phyloP scores from a whole-genome alignment of 2,329 filamentous ascomycete species.

The Cryphonectria carpinicola region DNA sequence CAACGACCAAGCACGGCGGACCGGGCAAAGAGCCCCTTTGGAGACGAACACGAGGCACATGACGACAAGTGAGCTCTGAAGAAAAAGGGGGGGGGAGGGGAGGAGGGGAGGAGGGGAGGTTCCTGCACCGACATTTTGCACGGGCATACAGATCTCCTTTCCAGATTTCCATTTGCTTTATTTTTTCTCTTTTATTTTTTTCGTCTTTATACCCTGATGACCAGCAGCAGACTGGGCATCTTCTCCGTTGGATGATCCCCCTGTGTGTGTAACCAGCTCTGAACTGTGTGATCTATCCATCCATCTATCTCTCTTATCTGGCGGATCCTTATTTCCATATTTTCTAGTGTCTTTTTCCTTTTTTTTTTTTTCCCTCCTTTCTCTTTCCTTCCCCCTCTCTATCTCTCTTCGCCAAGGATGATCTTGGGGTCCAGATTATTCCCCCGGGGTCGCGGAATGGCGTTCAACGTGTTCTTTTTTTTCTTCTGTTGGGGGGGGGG shows the following conservation, averaged over 20 bases:
- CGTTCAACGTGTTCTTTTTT: conserved; percentile 14
- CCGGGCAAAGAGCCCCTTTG: conserved; percentile 55
- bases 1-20: conserved; percentile 38
- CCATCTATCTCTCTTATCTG: conserved; percentile 5
- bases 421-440: conserved; percentile 1
- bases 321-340: conserved; percentile 7
- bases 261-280: neutral
- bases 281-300: neutral
- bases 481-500: too few relatives aligned
- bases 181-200: neutral
- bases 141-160: neutral
- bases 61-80: conserved; percentile 40
- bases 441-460: conserved; percentile 5
- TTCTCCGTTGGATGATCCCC: neutral
- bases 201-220: conserved; percentile 13
- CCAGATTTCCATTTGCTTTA: neutral
- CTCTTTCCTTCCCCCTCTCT: too few relatives aligned
- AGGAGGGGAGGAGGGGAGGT: neutral
- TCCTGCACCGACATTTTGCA: neutral
- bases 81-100: too few relatives aligned
- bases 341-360: conserved; percentile 13
- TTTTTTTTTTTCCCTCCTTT: neutral
- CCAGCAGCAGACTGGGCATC: neutral
- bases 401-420: conserved; percentile 1
- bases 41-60: conserved; percentile 61